Evolutionary conservation across 257 asterid genomes (phyloP), one percentile per base, ranked within the genome.

Genomic region (Gardenia jasminoides): DNA sequence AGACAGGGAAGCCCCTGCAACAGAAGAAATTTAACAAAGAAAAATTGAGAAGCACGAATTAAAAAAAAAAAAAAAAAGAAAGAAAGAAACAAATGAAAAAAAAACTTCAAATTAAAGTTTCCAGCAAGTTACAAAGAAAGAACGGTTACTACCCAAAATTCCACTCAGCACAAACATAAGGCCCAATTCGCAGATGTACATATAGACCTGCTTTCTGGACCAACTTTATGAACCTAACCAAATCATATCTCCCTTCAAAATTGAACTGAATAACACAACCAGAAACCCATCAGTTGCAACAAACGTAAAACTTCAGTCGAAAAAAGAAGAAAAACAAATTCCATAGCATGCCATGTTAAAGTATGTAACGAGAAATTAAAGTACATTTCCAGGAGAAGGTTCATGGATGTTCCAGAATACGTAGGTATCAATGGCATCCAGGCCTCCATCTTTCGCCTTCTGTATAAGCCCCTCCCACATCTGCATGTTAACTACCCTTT

Each of bases 121-220:
- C 15, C 17, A 36, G 58, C 33, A 61, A 41, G 10, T 72, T 59
- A 50, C 54, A 56, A 22, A 19, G 65, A 36, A 61, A 4, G 22
- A 58, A 84, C 48, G 61, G 8, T 70, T 16, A 69, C 28, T 89
- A 95, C 99, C 99, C 99, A 82, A 93, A 95, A 72, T 93, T 93
- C 99, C 99, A 95, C 83, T 95, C 98, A 59, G 97, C 99, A 89
- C 99, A 95, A 83, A 91, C 89, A 84, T 92, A 95, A 84, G 99
- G 99, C 70, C 99, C 99, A 84, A 95, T 95, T 0, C 99, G 92
- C 73, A 95, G 97, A 88, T 91, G 86, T 36, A 92, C 77, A 82
- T 88, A 95, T 8, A 95, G 82, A 80, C 99, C 99, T 78, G 98
- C 96, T 82, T 82, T 79, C 79, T 95, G 97, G 69, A 95, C 91